Evolutionary conservation across 2,329 filamentous ascomycete genomes (phyloP).

Genomic region (Didymosphaeria variabile): DNA sequence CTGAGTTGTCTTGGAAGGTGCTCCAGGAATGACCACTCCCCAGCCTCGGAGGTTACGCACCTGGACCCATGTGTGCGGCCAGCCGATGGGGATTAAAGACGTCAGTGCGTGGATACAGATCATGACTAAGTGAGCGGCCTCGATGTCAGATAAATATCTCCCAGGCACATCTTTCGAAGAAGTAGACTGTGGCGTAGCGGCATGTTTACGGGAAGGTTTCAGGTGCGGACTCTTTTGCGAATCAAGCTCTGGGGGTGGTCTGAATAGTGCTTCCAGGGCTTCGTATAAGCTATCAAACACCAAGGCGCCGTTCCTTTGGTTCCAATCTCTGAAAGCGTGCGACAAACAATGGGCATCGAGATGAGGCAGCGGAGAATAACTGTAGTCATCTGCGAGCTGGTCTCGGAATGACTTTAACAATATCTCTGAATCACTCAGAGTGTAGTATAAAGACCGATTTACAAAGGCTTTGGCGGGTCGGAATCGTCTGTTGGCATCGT

Average conservation of each 20-base stretch:
- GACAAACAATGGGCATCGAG: constrained; percentile 42
- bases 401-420: constrained; percentile 48
- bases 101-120: constrained; percentile 53
- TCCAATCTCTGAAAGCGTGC: constrained; percentile 47
- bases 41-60: constrained; percentile 50
- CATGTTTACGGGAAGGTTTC: constrained; percentile 28
- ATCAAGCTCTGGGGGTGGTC: constrained; percentile 44
- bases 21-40: constrained; percentile 45
- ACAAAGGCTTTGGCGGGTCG: constrained; percentile 33
- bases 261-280: constrained; percentile 43
- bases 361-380: constrained; percentile 45
- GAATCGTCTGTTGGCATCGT: constrained; percentile 26
- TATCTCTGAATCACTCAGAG: constrained; percentile 42
- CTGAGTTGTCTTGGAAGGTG: constrained; percentile 22
- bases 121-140: constrained; percentile 53
- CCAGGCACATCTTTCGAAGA: background rate
- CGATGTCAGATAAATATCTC: constrained; percentile 41
- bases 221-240: constrained; percentile 35
- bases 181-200: background rate
- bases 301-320: constrained; percentile 42
- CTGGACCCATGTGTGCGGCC: constrained; percentile 43
- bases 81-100: constrained; percentile 41
- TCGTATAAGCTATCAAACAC: constrained; percentile 50
- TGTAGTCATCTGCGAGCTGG: constrained; percentile 26
- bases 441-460: constrained; percentile 46